Conservation (phyloP, 352 stramenopile species). For the Halophytophthora polymorphica region DNA sequence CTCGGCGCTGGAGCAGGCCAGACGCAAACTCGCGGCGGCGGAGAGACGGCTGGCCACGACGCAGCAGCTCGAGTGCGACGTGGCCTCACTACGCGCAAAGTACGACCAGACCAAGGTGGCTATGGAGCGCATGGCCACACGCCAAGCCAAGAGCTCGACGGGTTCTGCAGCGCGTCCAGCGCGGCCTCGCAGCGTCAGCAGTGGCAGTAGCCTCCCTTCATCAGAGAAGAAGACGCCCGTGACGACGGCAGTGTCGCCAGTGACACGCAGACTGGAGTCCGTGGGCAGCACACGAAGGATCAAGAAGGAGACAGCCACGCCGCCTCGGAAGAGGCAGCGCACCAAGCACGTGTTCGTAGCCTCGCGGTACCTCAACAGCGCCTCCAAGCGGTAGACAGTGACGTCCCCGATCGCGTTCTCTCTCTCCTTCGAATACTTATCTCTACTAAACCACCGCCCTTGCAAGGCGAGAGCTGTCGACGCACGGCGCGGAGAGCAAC, state of each 20-base stretch:
- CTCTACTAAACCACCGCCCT: too few relatives aligned
- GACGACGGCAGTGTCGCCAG: too few relatives aligned
- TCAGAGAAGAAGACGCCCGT: conserved; percentile 14
- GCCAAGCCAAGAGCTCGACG: conserved; percentile 21
- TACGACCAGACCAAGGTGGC: conserved; percentile 58
- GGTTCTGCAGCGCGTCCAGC: conserved; percentile 7
- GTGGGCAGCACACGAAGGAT: too few relatives aligned
- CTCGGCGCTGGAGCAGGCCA: conserved; percentile 23
- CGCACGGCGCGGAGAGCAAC: too few relatives aligned
- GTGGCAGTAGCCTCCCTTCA: conserved; percentile 11
- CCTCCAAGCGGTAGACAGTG: conserved; percentile 25
- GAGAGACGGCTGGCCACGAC: conserved; percentile 41
- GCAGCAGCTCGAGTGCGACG: conserved; percentile 46
- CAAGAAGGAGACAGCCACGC: conserved; percentile 13
- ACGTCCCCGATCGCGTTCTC: neutral
- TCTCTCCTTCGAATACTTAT: too few relatives aligned
- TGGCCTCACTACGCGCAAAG: conserved; percentile 48
- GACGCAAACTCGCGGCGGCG: conserved; percentile 22
- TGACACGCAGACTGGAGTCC: too few relatives aligned
- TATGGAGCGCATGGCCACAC: conserved; percentile 59
- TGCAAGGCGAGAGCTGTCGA: too few relatives aligned
- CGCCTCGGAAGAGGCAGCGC: conserved; percentile 29
- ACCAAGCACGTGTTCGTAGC: conserved; percentile 43
- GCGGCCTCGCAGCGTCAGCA: conserved; percentile 4
- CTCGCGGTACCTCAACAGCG: conserved; percentile 41